Evolutionary conservation across 2,329 filamentous ascomycete species (phyloP).

Genomic region (Xylariaceae sp.): DNA sequence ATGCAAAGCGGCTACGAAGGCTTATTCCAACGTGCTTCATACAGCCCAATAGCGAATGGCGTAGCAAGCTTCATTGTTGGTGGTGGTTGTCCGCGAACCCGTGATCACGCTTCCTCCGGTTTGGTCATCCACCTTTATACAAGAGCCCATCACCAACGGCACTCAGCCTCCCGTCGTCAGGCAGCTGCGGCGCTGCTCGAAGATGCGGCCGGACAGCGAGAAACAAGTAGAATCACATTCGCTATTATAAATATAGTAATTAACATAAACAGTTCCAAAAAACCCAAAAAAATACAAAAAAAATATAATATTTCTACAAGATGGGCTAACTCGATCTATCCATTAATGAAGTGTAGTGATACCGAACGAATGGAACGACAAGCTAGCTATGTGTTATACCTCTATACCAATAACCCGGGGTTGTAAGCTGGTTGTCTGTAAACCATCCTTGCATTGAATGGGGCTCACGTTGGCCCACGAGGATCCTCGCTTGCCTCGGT

Average conservation of each 20-base stretch:
- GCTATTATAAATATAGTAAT: not conserved
- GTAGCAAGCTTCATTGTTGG: conserved; percentile 7
- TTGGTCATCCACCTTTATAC: too few species aligned
- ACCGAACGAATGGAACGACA: too few species aligned
- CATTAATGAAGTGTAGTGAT: too few species aligned
- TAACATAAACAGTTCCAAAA: not conserved
- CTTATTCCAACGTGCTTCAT: not conserved
- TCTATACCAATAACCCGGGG: not conserved
- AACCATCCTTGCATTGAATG: not conserved
- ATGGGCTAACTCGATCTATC: not conserved
- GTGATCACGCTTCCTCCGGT: too few species aligned
- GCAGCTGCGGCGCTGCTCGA: not conserved
- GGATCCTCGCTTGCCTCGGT: not conserved
- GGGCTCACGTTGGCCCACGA: not conserved
- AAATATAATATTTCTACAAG: too few species aligned
- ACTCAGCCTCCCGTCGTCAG: not conserved
- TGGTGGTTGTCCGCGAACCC: not conserved
- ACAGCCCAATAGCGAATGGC: not conserved
- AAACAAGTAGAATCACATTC: too few species aligned
- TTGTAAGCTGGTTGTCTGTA: not conserved
- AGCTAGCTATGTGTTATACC: too few species aligned
- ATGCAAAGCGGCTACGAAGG: conserved; percentile 8
- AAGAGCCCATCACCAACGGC: not conserved
- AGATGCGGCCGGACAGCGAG: not conserved
- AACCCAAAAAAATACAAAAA: too few species aligned